Percentiles rank a stretch among this genome's conserved stretches.
phyloP scores from a whole-genome alignment of 129 eudicot species.

The Silybum marianum region DNA sequence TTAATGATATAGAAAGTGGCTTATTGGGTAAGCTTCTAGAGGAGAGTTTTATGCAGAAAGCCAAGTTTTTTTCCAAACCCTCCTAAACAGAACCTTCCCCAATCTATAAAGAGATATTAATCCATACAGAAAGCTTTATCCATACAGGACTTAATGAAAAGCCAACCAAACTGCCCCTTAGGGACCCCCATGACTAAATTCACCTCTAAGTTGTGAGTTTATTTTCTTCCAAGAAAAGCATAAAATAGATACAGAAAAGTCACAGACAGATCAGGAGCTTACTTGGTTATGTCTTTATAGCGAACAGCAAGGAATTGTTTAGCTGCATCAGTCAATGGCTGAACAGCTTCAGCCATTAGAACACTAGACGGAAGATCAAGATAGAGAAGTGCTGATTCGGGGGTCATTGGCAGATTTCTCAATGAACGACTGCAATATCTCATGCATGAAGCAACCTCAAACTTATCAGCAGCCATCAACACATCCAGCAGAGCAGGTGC shows the following conservation, averaged over 20 bases:
- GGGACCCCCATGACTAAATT: too few relatives aligned
- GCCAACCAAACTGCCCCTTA: too few relatives aligned
- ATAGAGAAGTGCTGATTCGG: conserved; percentile 74
- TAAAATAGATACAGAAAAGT: not conserved
- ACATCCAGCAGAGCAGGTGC: conserved; percentile 70
- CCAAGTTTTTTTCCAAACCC: too few relatives aligned
- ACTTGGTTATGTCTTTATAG: conserved; percentile 75
- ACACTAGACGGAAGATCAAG: conserved; percentile 75
- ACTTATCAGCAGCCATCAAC: conserved; percentile 81
- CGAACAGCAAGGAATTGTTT: conserved; percentile 69
- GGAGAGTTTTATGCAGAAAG: too few relatives aligned
- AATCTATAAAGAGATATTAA: too few relatives aligned
- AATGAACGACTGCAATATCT: conserved; percentile 64
- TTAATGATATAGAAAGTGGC: too few relatives aligned
- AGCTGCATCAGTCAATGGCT: conserved; percentile 81
- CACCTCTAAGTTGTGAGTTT: not conserved
- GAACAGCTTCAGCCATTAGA: conserved; percentile 79
- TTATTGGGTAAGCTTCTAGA: too few relatives aligned
- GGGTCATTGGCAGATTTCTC: conserved; percentile 72
- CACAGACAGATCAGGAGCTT: conserved; percentile 14
- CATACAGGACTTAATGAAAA: too few relatives aligned
- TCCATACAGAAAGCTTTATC: too few relatives aligned
- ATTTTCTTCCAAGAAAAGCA: too few relatives aligned
- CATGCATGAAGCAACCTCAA: conserved; percentile 83
- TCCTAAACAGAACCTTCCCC: too few relatives aligned